Percentiles rank a stretch among this genome's conserved stretches.
These are phyloP conservation scores for Populus simonii DNA, from an alignment of 345 rosid species.

Conservation along the genomic window DNA sequence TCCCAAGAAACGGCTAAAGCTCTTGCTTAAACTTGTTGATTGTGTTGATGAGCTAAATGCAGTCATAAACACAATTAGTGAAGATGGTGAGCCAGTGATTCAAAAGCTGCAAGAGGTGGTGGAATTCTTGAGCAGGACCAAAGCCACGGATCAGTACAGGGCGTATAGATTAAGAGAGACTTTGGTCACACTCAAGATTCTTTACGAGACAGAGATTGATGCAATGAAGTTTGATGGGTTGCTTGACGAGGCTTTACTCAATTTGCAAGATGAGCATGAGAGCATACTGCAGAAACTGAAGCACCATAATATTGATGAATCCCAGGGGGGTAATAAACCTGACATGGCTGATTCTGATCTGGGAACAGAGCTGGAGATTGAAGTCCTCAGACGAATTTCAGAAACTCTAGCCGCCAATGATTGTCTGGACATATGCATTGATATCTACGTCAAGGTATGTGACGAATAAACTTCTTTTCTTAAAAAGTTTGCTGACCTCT, in stretches of 20 bases:
- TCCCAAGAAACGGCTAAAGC: slow-evolving; percentile 34
- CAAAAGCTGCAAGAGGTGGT: slow-evolving; percentile 71
- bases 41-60: slow-evolving; percentile 43
- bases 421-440: slow-evolving; percentile 65
- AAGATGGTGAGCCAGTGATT: slow-evolving; percentile 53
- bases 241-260: slow-evolving; percentile 59
- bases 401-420: slow-evolving; percentile 51
- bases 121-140: slow-evolving; percentile 74
- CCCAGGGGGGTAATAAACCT: slow-evolving; percentile 15
- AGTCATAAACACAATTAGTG: slow-evolving; percentile 35
- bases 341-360: slow-evolving; percentile 27
- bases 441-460: slow-evolving; percentile 55
- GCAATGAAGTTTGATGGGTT: slow-evolving; percentile 65
- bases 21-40: slow-evolving; percentile 38
- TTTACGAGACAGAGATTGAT: slow-evolving; percentile 50
- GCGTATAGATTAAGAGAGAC: slow-evolving; percentile 51
- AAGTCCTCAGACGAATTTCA: slow-evolving; percentile 41
- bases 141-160: slow-evolving; percentile 51
- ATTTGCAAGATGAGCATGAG: slow-evolving; percentile 58
- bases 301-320: slow-evolving; percentile 41
- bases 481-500: neutral
- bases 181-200: slow-evolving; percentile 48
- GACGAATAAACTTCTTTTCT: neutral
- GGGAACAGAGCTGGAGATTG: slow-evolving; percentile 49
- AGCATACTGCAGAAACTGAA: slow-evolving; percentile 37